Conservation (phyloP, 495 filamentous ascomycete genomes). For the Aspergillus ellipticus region DNA sequence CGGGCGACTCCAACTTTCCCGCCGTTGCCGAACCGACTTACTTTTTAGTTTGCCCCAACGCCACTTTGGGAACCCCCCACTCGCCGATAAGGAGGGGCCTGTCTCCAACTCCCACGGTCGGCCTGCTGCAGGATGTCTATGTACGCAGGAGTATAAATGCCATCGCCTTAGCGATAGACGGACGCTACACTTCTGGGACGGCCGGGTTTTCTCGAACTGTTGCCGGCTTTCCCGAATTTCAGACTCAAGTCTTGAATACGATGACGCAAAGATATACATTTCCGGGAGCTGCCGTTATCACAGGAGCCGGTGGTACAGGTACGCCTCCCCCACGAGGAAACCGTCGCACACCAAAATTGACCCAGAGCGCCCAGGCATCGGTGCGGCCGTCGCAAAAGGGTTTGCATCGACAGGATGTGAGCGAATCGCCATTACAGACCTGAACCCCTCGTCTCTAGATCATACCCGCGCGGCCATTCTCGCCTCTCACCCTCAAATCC, state of each 20-base stretch:
- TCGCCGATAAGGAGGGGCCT: neutral
- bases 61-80: slow-evolving; percentile 2
- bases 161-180: neutral
- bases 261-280: slow-evolving; percentile 20
- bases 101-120: slow-evolving; percentile 8
- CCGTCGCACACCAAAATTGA: neutral
- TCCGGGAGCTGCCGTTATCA: slow-evolving; percentile 30
- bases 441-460: slow-evolving; percentile 34
- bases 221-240: too few relatives aligned
- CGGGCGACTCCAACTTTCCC: slow-evolving; percentile 4
- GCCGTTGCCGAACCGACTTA: neutral
- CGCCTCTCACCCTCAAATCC: slow-evolving; percentile 21
- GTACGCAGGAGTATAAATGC: neutral
- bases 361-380: slow-evolving; percentile 43
- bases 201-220: neutral
- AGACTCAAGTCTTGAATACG: too few relatives aligned
- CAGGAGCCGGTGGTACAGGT: slow-evolving; percentile 32
- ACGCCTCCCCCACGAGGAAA: neutral
- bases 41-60: neutral
- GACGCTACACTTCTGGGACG: neutral
- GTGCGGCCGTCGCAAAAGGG: slow-evolving; percentile 45
- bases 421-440: slow-evolving; percentile 48
- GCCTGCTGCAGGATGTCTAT: too few relatives aligned
- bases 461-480: slow-evolving; percentile 30
- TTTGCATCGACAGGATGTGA: slow-evolving; percentile 51